Conservation (phyloP, 768 basidiomycete genomes). For the Hericium erinaceus region DNA sequence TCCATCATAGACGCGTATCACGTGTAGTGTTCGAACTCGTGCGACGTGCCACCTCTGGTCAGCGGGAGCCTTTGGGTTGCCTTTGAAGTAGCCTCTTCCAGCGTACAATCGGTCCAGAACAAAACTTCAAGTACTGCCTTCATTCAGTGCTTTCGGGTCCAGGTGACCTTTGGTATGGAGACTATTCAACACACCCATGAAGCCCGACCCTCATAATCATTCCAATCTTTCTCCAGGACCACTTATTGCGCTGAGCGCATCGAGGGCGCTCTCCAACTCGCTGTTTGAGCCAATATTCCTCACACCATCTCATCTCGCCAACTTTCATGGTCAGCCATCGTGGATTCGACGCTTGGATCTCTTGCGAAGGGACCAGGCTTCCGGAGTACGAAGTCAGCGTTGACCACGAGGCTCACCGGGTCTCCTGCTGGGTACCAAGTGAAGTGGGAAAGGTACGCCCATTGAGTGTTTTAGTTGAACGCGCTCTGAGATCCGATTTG, state of each 20-base stretch:
- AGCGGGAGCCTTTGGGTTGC: too few species aligned
- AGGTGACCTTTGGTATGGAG: not conserved
- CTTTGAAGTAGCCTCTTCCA: too few species aligned
- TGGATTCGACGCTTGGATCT: conserved; percentile 65
- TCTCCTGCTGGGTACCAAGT: conserved; percentile 65
- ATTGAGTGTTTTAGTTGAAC: too few species aligned
- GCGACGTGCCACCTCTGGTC: too few species aligned
- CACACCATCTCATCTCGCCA: too few species aligned
- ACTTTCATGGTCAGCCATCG: conserved; percentile 33
- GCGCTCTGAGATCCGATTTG: not conserved
- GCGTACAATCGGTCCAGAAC: not conserved
- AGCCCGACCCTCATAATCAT: not conserved
- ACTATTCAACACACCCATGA: not conserved
- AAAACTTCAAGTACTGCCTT: not conserved
- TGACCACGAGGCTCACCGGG: conserved; percentile 32
- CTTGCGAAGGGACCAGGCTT: conserved; percentile 36
- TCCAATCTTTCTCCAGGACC: not conserved
- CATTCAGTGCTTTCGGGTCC: not conserved
- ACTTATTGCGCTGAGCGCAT: too few species aligned
- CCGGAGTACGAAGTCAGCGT: conserved; percentile 48
- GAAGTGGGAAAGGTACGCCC: conserved; percentile 38
- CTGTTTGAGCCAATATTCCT: not conserved
- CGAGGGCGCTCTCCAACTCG: too few species aligned
- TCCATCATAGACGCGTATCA: not conserved
- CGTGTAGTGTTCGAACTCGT: not conserved